These are phyloP conservation scores for Hymenoscyphus infarciens DNA, from an alignment of 2,329 filamentous ascomycete genomes.

Conservation along the genomic window DNA sequence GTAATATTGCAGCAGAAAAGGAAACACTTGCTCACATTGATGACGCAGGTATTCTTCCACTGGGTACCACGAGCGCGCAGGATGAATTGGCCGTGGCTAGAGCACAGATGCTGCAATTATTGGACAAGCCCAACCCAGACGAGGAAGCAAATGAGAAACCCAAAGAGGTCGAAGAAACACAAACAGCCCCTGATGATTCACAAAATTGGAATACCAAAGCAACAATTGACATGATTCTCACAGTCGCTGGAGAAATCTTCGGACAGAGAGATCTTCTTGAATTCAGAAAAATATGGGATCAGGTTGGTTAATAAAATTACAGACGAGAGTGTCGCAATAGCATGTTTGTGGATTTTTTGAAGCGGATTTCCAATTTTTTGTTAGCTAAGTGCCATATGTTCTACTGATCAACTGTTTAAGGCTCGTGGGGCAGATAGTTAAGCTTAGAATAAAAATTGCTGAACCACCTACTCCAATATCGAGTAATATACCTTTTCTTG, in stretches of 20 bases:
- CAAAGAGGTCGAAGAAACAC: background rate
- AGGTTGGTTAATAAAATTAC: background rate
- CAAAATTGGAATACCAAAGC: constrained; percentile 45
- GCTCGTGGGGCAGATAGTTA: background rate
- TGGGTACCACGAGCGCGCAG: background rate
- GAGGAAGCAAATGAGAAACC: background rate
- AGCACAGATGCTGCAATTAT: constrained; percentile 37
- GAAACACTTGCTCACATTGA: background rate
- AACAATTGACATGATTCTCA: constrained; percentile 91
- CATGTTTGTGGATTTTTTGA: background rate
- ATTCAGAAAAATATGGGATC: constrained; percentile 56
- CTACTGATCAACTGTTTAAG: background rate
- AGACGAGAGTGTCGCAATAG: background rate
- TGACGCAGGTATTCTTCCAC: background rate
- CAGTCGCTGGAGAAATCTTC: constrained; percentile 81
- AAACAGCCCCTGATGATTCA: constrained; percentile 10
- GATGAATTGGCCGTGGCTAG: constrained; percentile 39
- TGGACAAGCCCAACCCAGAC: background rate
- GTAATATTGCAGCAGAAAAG: background rate
- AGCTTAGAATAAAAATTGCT: no score
- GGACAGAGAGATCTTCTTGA: constrained; percentile 83
- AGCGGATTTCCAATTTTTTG: background rate
- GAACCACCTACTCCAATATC: no score
- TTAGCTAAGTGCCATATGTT: background rate
- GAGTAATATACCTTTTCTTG: no score